Evolutionary conservation across 257 asterid species (phyloP).

Genomic region (Gentiana straminea): DNA sequence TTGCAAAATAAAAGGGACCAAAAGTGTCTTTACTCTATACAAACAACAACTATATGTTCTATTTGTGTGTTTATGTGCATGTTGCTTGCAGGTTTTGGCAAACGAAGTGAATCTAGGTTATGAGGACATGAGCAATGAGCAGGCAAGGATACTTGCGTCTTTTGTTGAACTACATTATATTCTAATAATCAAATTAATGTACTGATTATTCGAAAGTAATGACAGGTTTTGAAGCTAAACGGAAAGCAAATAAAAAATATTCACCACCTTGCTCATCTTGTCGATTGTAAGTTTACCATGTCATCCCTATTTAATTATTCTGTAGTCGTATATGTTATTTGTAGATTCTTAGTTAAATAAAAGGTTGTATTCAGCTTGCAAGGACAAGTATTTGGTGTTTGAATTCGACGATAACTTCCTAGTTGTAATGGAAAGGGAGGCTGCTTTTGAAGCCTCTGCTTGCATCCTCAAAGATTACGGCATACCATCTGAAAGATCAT

Average conservation of each 20-base stretch:
- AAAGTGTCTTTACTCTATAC: no score
- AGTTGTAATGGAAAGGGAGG: conserved; percentile 73
- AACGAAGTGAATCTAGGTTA: conserved; percentile 91
- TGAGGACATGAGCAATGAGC: conserved; percentile 89
- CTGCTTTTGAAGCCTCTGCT: conserved; percentile 54
- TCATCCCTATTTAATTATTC: neutral
- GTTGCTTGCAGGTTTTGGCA: conserved; percentile 61
- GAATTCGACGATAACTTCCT: conserved; percentile 80
- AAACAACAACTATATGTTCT: neutral
- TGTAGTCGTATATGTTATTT: neutral
- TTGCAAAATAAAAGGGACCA: neutral
- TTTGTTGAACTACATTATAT: neutral
- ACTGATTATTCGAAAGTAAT: conserved; percentile 8
- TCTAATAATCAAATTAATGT: neutral
- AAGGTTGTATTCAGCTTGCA: conserved; percentile 26
- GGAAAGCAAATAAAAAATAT: conserved; percentile 74
- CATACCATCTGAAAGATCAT: conserved; percentile 78
- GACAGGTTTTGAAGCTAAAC: conserved; percentile 80
- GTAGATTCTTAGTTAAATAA: neutral
- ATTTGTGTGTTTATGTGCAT: conserved; percentile 1
- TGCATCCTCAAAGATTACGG: conserved; percentile 76
- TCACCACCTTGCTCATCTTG: conserved; percentile 85
- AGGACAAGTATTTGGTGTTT: conserved; percentile 60
- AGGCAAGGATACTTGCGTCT: conserved; percentile 40
- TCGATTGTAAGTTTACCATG: conserved; percentile 56